A percentile compares a stretch with the other conserved stretches of the same genome.
phyloP scores from a whole-genome alignment of 257 asterid species.

The Solanum piurae region DNA sequence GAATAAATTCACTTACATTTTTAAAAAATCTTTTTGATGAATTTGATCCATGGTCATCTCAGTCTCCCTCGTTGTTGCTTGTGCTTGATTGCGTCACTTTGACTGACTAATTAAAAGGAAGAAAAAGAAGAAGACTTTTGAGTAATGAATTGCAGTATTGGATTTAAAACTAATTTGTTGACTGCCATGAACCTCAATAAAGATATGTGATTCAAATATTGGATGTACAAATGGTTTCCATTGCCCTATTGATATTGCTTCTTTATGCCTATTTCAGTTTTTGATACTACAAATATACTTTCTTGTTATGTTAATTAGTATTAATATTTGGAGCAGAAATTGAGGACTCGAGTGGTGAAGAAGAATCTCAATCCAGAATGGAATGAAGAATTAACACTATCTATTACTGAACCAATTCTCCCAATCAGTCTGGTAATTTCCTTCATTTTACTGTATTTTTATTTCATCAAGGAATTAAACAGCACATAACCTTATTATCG shows the following conservation, averaged over 20 bases:
- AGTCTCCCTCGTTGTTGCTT: not conserved
- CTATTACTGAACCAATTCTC: constrained; percentile 37
- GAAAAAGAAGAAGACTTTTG: not conserved
- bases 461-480: not conserved
- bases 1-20: not conserved
- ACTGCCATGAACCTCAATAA: not conserved
- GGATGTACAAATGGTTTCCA: not conserved
- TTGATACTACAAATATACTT: not conserved
- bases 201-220: not conserved
- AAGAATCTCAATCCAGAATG: constrained; percentile 67
- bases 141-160: not conserved
- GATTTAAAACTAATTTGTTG: not conserved
- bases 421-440: constrained; percentile 50
- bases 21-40: not conserved
- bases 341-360: constrained; percentile 63
- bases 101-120: not conserved
- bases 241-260: not conserved
- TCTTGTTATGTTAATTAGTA: not conserved
- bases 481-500: not conserved
- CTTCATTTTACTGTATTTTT: not conserved
- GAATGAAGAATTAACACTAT: constrained; percentile 65
- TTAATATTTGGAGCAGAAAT: constrained; percentile 30
- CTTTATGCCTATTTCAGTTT: not conserved
- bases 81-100: not conserved
- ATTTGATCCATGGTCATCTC: not conserved